Evolutionary conservation across 805 yeast genomes (phyloP).

Genomic region (Tetrapisispora namnaoensis): DNA sequence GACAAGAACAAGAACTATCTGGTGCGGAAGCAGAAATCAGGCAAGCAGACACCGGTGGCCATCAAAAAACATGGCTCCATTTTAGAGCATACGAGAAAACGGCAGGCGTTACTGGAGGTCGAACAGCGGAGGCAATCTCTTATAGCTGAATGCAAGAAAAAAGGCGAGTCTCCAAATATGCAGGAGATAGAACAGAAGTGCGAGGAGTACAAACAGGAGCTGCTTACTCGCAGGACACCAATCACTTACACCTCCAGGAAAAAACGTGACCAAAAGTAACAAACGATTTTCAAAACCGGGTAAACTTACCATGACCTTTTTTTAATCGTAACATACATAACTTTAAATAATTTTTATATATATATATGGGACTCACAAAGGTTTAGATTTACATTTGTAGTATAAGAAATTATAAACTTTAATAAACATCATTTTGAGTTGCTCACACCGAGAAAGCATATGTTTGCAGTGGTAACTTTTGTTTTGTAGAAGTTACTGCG

Average conservation of each 20-base stretch:
- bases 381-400: too few relatives aligned
- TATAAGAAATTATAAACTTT: too few relatives aligned
- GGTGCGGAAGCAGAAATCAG: background rate
- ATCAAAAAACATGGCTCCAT: background rate
- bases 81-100: background rate
- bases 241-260: background rate
- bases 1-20: constrained; percentile 1
- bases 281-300: too few relatives aligned
- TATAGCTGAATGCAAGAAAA: background rate
- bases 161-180: background rate
- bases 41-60: background rate
- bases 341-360: too few relatives aligned
- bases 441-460: too few relatives aligned
- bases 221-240: background rate
- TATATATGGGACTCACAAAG: too few relatives aligned
- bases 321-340: too few relatives aligned
- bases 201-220: background rate
- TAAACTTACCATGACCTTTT: too few relatives aligned
- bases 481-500: too few relatives aligned
- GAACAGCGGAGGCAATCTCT: background rate
- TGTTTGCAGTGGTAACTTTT: too few relatives aligned
- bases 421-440: too few relatives aligned
- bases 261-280: background rate
- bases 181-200: background rate
- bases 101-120: background rate